phyloP scores from a whole-genome alignment of 2,329 filamentous ascomycete genomes.

The Penicillium sp. region DNA sequence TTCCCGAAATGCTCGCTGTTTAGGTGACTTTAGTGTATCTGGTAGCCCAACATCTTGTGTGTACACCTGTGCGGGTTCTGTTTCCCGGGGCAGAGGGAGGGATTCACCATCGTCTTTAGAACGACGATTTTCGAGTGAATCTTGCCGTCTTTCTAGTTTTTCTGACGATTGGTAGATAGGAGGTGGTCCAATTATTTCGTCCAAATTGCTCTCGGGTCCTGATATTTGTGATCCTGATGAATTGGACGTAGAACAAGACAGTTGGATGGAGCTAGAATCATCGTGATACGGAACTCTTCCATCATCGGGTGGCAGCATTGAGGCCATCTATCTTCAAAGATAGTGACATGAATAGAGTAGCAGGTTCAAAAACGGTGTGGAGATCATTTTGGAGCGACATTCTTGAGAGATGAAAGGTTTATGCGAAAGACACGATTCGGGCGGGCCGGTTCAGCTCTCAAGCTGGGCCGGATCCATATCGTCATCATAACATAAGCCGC shows the following conservation, averaged over 20 bases:
- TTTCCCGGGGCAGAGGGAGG: neutral
- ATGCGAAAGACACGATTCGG: neutral
- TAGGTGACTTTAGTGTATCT: neutral
- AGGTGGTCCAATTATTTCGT: neutral
- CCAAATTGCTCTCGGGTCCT: neutral
- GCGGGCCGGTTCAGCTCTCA: neutral
- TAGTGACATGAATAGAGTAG: no score
- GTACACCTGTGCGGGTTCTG: neutral
- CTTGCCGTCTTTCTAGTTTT: neutral
- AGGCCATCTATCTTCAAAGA: neutral
- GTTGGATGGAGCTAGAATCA: no score
- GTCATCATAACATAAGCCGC: neutral
- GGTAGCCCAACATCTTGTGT: neutral
- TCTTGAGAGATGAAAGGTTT: no score
- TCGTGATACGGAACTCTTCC: no score
- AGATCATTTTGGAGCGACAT: no score
- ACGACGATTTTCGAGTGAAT: neutral
- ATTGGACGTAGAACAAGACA: neutral
- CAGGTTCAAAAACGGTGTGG: no score
- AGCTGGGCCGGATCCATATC: neutral
- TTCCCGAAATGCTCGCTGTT: neutral
- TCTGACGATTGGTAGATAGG: neutral
- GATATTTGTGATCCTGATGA: neutral
- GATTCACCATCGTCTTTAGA: neutral
- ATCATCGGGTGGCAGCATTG: neutral